These are phyloP conservation scores for Ephemerocybe angulata DNA, from an alignment of 768 basidiomycete genomes.

Conservation along the genomic window DNA sequence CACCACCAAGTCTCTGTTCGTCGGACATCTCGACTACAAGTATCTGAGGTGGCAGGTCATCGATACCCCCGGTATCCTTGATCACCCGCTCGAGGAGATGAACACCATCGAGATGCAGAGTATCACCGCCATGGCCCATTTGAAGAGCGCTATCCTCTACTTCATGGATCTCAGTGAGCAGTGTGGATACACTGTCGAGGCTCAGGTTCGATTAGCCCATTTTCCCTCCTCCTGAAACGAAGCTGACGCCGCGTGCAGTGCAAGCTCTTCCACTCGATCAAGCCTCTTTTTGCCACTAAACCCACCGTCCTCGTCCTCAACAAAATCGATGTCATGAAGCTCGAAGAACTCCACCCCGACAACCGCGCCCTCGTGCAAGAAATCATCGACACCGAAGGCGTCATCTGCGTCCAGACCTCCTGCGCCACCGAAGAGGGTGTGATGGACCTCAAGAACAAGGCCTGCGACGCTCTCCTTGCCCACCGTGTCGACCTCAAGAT, in stretches of 20 bases:
- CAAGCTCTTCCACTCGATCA: constrained; percentile 98
- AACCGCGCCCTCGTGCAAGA: constrained; percentile 80
- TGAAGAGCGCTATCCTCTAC: constrained; percentile 91
- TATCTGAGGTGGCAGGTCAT: constrained; percentile 99
- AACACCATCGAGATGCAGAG: constrained; percentile 99
- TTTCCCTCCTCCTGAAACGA: background rate
- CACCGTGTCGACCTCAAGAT: constrained; percentile 93
- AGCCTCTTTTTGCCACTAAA: constrained; percentile 92
- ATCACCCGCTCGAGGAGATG: constrained; percentile 99
- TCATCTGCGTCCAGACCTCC: constrained; percentile 79
- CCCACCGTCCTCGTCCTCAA: constrained; percentile 94
- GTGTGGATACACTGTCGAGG: constrained; percentile 96
- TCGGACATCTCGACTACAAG: constrained; percentile 98
- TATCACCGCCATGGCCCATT: constrained; percentile 94
- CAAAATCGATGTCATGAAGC: constrained; percentile 91
- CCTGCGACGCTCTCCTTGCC: constrained; percentile 92
- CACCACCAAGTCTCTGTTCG: constrained; percentile 97
- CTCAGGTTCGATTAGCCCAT: constrained; percentile 59
- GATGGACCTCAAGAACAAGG: constrained; percentile 92
- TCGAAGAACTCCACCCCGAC: constrained; percentile 78
- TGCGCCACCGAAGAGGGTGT: constrained; percentile 97
- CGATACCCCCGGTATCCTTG: constrained; percentile 96
- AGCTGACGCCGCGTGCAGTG: too few relatives aligned
- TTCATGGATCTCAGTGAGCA: constrained; percentile 99
- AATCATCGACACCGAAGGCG: constrained; percentile 72